Evolutionary conservation across 2,329 filamentous ascomycete genomes (phyloP), one percentile per base, ranked within the genome.

Genomic region (Stagonosporopsis vannaccii): DNA sequence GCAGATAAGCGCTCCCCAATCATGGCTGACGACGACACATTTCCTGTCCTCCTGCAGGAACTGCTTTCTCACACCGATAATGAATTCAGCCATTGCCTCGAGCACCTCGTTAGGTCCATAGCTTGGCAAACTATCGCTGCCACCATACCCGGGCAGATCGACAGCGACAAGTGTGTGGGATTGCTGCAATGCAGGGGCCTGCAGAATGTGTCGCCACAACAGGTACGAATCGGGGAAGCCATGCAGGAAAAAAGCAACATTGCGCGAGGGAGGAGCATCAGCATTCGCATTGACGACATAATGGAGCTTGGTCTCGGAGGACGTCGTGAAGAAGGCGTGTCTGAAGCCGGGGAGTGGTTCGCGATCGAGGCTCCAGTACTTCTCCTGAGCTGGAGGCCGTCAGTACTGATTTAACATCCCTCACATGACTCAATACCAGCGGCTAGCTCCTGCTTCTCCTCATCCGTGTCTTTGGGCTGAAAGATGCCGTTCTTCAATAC

Each of bases 201-300:
- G 69, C 19, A 86, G 70, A 22, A 84, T 69, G 46, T 80, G 73
- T 41, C 78, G 77, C 82, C 83, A 87, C 47, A 86, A 71, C 11
- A 80, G 76, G 71, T 78, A 85, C 52, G 83, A 85, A 62, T 87
- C 84, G 6, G 85, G 85, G 56, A 85, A 87, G 33, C 85, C 84
- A 68, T 87, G 84, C 17, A 86, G 73, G 62, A 86, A 82, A 36
- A 86, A 77, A 22, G 84, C 76, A 15, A 86, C 68, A 49, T 69
- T 71, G 47, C 59, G 75, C 58, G 64, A 75, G 22, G 48, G 51
- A n/a, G 59, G 30, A 23, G 45, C 26, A 15, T 51, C 49, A 11
- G 47, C 44, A 4, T 59, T 47, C 11, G 60, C 51, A 41, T 71
- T 83, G 64, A 76, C 76, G 49, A 86, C 73, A 62, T 86, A 86